phyloP scores from a whole-genome alignment of 1,284 basidiomycete species.

The Rhodotorula sp. region DNA sequence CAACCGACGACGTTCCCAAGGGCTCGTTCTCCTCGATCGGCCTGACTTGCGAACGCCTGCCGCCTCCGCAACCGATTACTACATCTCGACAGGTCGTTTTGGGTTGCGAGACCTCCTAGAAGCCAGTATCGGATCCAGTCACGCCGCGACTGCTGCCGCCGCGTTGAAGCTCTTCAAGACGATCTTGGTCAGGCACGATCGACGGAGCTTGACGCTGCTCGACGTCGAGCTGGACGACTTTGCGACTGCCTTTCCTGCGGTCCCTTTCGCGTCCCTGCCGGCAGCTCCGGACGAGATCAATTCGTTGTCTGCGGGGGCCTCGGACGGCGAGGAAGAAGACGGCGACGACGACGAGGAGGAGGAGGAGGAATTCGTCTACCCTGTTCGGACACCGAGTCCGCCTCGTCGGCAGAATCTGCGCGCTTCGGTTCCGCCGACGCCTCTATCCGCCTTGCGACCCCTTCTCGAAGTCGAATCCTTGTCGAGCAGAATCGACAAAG shows the following conservation, averaged over 20 bases:
- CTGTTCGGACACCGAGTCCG: background rate
- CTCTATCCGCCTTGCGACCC: background rate
- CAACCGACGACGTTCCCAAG: constrained; percentile 71
- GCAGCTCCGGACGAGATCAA: constrained; percentile 43
- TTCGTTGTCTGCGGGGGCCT: constrained; percentile 26
- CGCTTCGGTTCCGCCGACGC: background rate
- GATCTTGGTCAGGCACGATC: constrained; percentile 68
- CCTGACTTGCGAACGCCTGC: constrained; percentile 50
- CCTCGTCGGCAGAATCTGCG: background rate
- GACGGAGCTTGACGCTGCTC: constrained; percentile 64
- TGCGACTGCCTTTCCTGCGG: constrained; percentile 69
- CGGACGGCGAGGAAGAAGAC: constrained; percentile 50
- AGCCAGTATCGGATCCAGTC: constrained; percentile 69
- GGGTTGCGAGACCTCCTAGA: constrained; percentile 83
- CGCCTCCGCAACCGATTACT: constrained; percentile 65
- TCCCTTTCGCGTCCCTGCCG: constrained; percentile 49
- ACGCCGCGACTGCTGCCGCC: constrained; percentile 65
- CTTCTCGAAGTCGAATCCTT: constrained; percentile 13
- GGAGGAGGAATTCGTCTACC: constrained; percentile 44
- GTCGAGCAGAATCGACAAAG: background rate
- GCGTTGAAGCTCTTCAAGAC: constrained; percentile 77
- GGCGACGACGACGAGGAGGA: background rate
- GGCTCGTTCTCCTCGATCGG: constrained; percentile 77
- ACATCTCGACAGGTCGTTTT: constrained; percentile 79
- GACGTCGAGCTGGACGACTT: constrained; percentile 65